Evolutionary conservation across 345 rosid genomes (phyloP), one percentile per base, ranked within the genome.

Genomic region (Kandelia obovata): DNA sequence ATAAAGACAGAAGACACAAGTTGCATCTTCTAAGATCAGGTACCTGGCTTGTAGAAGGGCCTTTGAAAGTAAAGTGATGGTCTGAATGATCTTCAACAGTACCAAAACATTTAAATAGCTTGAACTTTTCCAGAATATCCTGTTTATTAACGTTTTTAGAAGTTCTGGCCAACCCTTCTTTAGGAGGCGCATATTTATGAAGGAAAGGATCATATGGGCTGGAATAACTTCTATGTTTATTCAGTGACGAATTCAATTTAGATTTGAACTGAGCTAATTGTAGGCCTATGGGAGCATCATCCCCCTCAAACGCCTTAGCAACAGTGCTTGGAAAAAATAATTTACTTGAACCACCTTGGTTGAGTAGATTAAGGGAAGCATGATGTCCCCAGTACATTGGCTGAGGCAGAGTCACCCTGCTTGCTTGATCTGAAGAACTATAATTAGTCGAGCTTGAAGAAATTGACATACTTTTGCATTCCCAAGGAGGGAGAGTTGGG

Each of bases 51-150:
- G 58, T 66, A 47, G 83, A 68, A 69, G 77, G 43, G 59, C 79
- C 83, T 51, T 5, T 62, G n/a, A 72, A 49, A 61, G 83, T 67
- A 64, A 79, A 94, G 23, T 86, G 69, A 79, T 94, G 96, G 67
- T 87, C 97, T 21, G 85, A 84, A 75, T 69, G 75, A 74, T 86
- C 91, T 78, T 88, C 89, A 39, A 89, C 96, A 0, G 84, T 81
- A 81, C 88, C 97, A 75, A 94, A 94, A 71, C 74, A 80, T 75
- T 89, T 91, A 85, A 89, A 94, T 73, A 60, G 75, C 72, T 83
- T 77, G 35, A 82, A 84, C 52, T 59, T 84, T 35, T 78, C 80
- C 71, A 89, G 75, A 78, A 77, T 76, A 32, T 91, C 96, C 26
- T 73, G 83, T 58, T 47, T 75, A 58, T 83, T 75, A 63, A 77